Conservation (phyloP, 371 early-diverging fungal species). For the Circinella umbellata region DNA sequence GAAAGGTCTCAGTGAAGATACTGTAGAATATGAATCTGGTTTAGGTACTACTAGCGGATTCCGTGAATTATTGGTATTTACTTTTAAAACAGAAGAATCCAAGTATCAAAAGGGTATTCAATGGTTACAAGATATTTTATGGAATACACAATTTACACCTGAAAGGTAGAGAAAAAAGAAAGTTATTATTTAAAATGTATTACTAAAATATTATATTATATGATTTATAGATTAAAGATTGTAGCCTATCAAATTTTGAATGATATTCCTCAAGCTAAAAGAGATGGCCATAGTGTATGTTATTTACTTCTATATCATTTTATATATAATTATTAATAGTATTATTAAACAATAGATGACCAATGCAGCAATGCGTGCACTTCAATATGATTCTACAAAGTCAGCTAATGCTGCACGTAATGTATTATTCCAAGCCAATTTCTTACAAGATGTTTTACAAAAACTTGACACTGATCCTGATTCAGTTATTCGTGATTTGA, state of each 20-base stretch:
- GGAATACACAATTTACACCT: slow-evolving; percentile 63
- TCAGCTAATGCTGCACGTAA: slow-evolving; percentile 57
- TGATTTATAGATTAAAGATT: slow-evolving; percentile 54
- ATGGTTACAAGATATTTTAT: slow-evolving; percentile 68
- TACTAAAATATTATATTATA: background rate
- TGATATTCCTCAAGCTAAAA: slow-evolving; percentile 66
- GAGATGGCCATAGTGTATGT: slow-evolving; percentile 65
- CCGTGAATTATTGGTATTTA: slow-evolving; percentile 54
- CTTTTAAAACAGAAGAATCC: slow-evolving; percentile 52
- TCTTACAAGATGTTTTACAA: slow-evolving; percentile 58
- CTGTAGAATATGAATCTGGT: slow-evolving; percentile 54
- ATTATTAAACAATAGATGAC: slow-evolving; percentile 50
- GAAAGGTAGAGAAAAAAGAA: slow-evolving; percentile 37
- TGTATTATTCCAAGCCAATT: slow-evolving; percentile 56
- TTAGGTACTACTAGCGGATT: slow-evolving; percentile 56
- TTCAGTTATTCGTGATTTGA: slow-evolving; percentile 52
- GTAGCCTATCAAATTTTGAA: slow-evolving; percentile 62
- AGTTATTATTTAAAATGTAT: background rate
- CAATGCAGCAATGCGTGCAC: slow-evolving; percentile 47
- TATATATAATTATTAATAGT: no score
- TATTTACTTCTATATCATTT: slow-evolving; percentile 30
- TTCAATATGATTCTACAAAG: slow-evolving; percentile 55
- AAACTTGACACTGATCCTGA: slow-evolving; percentile 54
- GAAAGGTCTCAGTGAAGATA: slow-evolving; percentile 61
- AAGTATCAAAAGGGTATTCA: slow-evolving; percentile 61